These are phyloP conservation scores for Calonectria pteridis DNA, from an alignment of 2,329 filamentous ascomycete genomes.

Conservation along the genomic window DNA sequence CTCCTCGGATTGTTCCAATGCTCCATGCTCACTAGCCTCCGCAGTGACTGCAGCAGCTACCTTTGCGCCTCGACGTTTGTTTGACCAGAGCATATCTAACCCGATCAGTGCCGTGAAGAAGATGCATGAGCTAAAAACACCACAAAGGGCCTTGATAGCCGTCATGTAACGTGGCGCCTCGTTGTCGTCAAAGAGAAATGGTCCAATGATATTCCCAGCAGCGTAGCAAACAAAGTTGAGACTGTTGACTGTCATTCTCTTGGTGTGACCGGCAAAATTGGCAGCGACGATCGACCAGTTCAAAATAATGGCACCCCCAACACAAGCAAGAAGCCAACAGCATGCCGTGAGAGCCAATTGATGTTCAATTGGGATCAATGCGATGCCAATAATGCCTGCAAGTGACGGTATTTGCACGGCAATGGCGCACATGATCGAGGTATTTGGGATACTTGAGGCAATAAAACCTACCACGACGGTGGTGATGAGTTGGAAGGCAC, in stretches of 20 bases:
- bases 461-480: background rate
- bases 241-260: background rate
- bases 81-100: background rate
- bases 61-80: background rate
- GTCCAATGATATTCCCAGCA: background rate
- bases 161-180: conserved; percentile 1
- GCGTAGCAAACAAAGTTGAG: background rate
- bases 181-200: background rate
- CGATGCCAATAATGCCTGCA: conserved; percentile 62
- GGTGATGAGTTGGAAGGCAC: conserved; percentile 15
- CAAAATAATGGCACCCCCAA: conserved; percentile 63
- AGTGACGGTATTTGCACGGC: conserved; percentile 44
- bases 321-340: conserved; percentile 63
- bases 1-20: background rate
- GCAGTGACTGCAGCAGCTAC: background rate
- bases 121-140: background rate
- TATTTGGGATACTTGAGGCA: conserved; percentile 2
- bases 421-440: background rate
- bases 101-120: background rate
- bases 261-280: conserved; percentile 59
- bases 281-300: conserved; percentile 64
- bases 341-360: conserved; percentile 64
- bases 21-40: background rate
- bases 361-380: conserved; percentile 58
- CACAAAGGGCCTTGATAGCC: background rate